Base-by-base conservation (phyloP, 768 basidiomycete species). In the Rubroboletus pulcherrimus region DNA sequence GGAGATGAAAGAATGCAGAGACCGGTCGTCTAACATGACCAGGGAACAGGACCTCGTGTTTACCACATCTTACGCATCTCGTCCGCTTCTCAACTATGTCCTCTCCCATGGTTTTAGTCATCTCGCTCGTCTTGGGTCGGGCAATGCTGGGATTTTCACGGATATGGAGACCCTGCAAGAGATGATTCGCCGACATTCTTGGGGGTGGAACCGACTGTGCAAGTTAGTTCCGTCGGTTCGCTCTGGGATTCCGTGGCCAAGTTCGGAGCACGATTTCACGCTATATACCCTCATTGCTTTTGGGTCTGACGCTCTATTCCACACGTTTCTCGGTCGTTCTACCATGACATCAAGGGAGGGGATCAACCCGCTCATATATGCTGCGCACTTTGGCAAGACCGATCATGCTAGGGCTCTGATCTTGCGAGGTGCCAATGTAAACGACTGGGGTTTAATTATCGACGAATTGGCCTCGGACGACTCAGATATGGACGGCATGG, bases 361-460 rank as follows among this genome's bases (percentile, higher is more conserved):
- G 10, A 56, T 37, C 1, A 61, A 61, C 17, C 60, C 60, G 0
- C 59, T 61, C 1, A 33, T 61, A 26, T 61, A 61, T 19, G 58
- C 58, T 5, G 41, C 41, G 1, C 37, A 30, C 6, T 48, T 61
- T 8, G 49, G 40, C 7, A 56, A 53, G 34, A 47, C 24, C 1
- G 39, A 17, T 0, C 51, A 49, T 43, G 54, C 54, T 8, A 29
- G 21, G 17, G 10, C 21, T 4, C 2, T 62, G 40, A 35, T 62
- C 14, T 51, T 9, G 3, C 47, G 19, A 3, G 47, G 48, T 21
- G 39, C 30, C 8, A 1, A 40, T 21, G 19, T 61, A 3, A 46
- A 61, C 7, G 15, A 21, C 5, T 34, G 1, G 0, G 54, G 58
- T 8, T 17, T 53, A 0, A 17, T 19, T 17, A 11, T 55, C 11